Conservation (phyloP, 2,329 filamentous ascomycete species). For the Rhexocercosporidium sp. region DNA sequence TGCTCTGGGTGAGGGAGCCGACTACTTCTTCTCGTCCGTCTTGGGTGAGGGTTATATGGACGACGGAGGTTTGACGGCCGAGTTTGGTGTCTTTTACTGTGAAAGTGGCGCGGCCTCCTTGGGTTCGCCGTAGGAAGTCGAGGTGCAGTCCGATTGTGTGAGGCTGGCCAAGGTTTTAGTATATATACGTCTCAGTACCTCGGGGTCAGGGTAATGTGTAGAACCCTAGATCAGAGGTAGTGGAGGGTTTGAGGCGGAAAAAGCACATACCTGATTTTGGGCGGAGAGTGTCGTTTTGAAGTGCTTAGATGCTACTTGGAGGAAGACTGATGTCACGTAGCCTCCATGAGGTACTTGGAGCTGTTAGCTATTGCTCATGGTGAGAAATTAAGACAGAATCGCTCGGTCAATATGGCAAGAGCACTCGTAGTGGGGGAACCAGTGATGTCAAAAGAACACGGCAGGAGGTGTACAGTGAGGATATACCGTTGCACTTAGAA, state of each 20-base stretch:
- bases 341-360: constrained; percentile 72
- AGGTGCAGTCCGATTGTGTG: constrained; percentile 69
- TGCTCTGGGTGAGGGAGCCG: constrained; percentile 68
- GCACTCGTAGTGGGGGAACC: neutral
- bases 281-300: constrained; percentile 61
- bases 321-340: constrained; percentile 67
- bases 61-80: constrained; percentile 64
- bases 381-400: neutral
- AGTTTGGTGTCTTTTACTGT: constrained; percentile 67
- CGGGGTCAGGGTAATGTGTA: too few species aligned
- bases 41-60: constrained; percentile 66
- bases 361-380: too few species aligned
- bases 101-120: constrained; percentile 60
- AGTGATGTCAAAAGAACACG: too few species aligned
- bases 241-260: too few species aligned
- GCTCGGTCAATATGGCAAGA: too few species aligned
- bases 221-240: too few species aligned
- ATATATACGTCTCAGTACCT: too few species aligned
- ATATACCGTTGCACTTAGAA: neutral
- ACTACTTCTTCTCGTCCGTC: constrained; percentile 63
- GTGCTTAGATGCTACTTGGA: constrained; percentile 63
- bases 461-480: neutral
- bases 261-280: too few species aligned
- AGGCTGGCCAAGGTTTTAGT: too few species aligned
- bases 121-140: constrained; percentile 68